A percentile compares a stretch with the other conserved stretches of the same genome.
Conservation (phyloP, 352 stramenopile species). For the Phytophthora lateralis region DNA sequence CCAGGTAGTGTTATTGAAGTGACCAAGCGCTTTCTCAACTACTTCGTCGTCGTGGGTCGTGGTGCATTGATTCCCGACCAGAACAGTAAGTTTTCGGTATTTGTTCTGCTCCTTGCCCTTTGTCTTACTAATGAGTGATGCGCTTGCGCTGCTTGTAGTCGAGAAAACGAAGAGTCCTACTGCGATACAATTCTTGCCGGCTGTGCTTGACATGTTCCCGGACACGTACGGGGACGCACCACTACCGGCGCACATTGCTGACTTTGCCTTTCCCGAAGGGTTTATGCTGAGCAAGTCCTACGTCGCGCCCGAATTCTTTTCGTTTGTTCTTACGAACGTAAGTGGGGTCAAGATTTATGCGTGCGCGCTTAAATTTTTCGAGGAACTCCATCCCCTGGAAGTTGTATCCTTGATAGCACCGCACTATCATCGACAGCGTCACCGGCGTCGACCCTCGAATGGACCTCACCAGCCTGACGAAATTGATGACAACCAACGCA, state of each 20-base stretch:
- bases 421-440: slow-evolving; percentile 48
- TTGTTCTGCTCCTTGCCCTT: not conserved
- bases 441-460: slow-evolving; percentile 30
- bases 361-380: slow-evolving; percentile 81
- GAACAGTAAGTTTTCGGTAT: slow-evolving; percentile 48
- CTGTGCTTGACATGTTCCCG: slow-evolving; percentile 69
- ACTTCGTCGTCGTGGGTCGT: slow-evolving; percentile 82
- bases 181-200: slow-evolving; percentile 72
- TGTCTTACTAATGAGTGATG: slow-evolving; percentile 8
- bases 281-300: slow-evolving; percentile 69
- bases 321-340: slow-evolving; percentile 86
- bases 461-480: slow-evolving; percentile 24
- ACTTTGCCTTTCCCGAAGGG: slow-evolving; percentile 85
- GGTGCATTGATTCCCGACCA: slow-evolving; percentile 64
- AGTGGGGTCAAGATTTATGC: slow-evolving; percentile 83
- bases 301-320: slow-evolving; percentile 70
- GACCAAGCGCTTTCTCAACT: slow-evolving; percentile 82
- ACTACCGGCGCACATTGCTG: slow-evolving; percentile 63
- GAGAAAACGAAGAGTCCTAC: slow-evolving; percentile 75
- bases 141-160: slow-evolving; percentile 36
- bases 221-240: slow-evolving; percentile 64
- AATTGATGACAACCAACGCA: slow-evolving; percentile 55
- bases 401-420: slow-evolving; percentile 72
- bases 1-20: slow-evolving; percentile 71
- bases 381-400: slow-evolving; percentile 81